These are phyloP conservation scores for Podaxis sp. DNA, from an alignment of 768 basidiomycete species.

Conservation along the genomic window DNA sequence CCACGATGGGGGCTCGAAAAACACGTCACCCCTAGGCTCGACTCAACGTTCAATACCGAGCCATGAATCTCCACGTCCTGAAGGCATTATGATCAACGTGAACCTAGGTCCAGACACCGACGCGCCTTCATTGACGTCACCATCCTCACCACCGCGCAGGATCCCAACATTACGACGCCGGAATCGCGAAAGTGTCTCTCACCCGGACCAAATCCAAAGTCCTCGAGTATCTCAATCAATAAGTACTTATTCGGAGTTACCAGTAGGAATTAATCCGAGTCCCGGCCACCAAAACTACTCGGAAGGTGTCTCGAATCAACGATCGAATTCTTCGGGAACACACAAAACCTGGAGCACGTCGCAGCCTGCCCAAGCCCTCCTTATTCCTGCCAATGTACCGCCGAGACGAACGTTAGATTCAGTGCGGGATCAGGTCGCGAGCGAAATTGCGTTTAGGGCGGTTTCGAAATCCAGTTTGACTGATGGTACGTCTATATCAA, in stretches of 20 bases:
- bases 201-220: neutral
- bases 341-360: neutral
- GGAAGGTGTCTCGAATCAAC: too few species aligned
- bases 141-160: neutral
- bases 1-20: neutral
- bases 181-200: neutral
- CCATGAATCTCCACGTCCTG: slow-evolving; percentile 1
- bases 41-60: slow-evolving; percentile 5
- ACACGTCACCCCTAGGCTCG: neutral
- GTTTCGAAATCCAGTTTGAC: slow-evolving; percentile 47
- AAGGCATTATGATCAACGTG: neutral
- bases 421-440: slow-evolving; percentile 59
- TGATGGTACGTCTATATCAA: slow-evolving; percentile 37
- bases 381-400: neutral
- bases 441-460: slow-evolving; percentile 53
- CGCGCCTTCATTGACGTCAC: neutral
- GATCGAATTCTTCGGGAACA: too few species aligned
- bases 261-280: neutral
- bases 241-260: neutral
- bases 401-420: slow-evolving; percentile 52
- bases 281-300: too few species aligned
- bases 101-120: neutral
- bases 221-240: neutral
- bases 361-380: neutral
- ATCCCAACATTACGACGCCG: neutral